Evolutionary conservation across 2,329 filamentous ascomycete genomes (phyloP).

Genomic region (Fusarium praegraminearum): DNA sequence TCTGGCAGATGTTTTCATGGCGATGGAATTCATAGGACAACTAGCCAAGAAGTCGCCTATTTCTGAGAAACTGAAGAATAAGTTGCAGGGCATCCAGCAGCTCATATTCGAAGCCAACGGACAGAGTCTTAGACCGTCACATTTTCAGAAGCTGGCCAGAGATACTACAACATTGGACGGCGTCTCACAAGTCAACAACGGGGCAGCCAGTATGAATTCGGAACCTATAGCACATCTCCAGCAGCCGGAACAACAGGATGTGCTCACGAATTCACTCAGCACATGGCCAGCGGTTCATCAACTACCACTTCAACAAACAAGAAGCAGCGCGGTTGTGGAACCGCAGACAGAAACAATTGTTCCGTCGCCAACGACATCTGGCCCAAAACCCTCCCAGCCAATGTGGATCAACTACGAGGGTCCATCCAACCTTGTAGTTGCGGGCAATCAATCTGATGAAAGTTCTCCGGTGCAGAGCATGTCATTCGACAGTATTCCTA

Average conservation of each 20-base stretch:
- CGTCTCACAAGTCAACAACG: background rate
- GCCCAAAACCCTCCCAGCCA: background rate
- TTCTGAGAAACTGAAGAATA: background rate
- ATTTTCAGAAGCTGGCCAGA: background rate
- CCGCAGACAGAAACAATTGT: background rate
- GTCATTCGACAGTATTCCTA: background rate
- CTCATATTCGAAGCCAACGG: background rate
- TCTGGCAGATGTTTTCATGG: background rate
- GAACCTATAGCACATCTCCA: background rate
- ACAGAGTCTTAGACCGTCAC: background rate
- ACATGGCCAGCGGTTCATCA: background rate
- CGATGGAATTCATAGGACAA: background rate
- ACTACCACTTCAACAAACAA: background rate
- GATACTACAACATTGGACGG: background rate
- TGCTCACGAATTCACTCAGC: background rate
- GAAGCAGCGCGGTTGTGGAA: background rate
- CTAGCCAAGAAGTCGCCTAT: background rate
- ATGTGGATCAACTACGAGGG: background rate
- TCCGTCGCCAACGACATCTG: background rate
- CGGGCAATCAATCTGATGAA: background rate
- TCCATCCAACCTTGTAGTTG: background rate
- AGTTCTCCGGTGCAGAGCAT: background rate
- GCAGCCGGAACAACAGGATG: background rate
- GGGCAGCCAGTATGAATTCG: background rate
- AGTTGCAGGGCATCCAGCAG: background rate